A percentile compares a stretch with the other conserved stretches of the same genome.
Evolutionary conservation across 2,329 filamentous ascomycete genomes (phyloP).

Genomic region (Colletotrichum gloeosporioides): DNA sequence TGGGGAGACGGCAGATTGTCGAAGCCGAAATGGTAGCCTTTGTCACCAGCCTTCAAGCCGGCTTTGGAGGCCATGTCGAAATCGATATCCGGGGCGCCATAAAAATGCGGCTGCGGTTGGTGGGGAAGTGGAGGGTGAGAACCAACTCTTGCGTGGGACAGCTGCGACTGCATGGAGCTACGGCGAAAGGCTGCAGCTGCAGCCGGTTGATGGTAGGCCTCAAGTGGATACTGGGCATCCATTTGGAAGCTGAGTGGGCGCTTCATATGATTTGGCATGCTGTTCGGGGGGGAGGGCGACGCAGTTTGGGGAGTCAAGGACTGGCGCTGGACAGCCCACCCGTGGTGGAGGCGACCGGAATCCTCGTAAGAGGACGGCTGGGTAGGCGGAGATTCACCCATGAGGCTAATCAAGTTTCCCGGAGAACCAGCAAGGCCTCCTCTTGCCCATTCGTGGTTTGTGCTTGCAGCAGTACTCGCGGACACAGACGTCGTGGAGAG

Average conservation of each 20-base stretch:
- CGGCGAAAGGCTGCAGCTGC: slow-evolving; percentile 43
- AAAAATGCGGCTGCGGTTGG: slow-evolving; percentile 79
- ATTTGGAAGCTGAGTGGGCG: slow-evolving; percentile 54
- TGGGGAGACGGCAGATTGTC: slow-evolving; percentile 66
- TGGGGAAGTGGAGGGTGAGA: slow-evolving; percentile 73
- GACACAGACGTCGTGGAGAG: slow-evolving; percentile 55
- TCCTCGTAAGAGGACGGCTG: slow-evolving; percentile 60
- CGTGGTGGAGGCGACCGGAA: slow-evolving; percentile 45
- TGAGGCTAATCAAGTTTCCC: slow-evolving; percentile 56
- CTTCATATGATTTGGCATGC: slow-evolving; percentile 24
- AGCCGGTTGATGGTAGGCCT: slow-evolving; percentile 42
- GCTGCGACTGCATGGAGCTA: slow-evolving; percentile 58
- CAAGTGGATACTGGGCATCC: slow-evolving; percentile 49
- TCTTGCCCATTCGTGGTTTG: slow-evolving; percentile 51
- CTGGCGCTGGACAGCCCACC: slow-evolving; percentile 52
- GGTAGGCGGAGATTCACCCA: slow-evolving; percentile 58
- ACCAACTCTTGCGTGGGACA: slow-evolving; percentile 49
- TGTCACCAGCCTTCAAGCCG: slow-evolving; percentile 67
- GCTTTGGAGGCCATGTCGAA: slow-evolving; percentile 64
- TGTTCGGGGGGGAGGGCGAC: slow-evolving; percentile 41
- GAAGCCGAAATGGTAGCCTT: slow-evolving; percentile 81
- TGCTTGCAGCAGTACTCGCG: slow-evolving; percentile 52
- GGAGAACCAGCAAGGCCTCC: slow-evolving; percentile 54
- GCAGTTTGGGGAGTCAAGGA: slow-evolving; percentile 49
- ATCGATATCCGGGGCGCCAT: slow-evolving; percentile 76